Percentiles rank a stretch among this genome's conserved stretches.
phyloP scores from a whole-genome alignment of 163 green algal genomes.

The Coccomyxa subellipsoidea region DNA sequence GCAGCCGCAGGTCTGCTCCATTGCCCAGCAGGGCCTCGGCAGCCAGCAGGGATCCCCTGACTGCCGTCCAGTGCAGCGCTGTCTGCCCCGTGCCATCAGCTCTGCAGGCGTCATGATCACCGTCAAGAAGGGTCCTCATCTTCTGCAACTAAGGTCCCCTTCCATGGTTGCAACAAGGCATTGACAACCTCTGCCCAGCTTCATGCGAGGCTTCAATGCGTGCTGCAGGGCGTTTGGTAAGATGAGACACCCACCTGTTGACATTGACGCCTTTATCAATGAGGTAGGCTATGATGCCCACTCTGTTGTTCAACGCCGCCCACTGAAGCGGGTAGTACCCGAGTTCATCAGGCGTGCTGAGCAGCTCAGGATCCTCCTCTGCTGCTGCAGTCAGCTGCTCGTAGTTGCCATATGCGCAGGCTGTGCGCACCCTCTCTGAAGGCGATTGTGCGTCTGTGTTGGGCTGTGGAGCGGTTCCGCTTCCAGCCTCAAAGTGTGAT shows the following conservation, averaged over 20 bases:
- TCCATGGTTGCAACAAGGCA: no score
- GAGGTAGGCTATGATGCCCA: constrained; percentile 69
- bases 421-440: constrained; percentile 52
- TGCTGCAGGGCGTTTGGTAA: no score
- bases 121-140: no score
- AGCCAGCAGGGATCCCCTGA: constrained; percentile 70
- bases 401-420: constrained; percentile 79
- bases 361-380: constrained; percentile 39
- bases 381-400: constrained; percentile 63
- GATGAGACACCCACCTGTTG: constrained; percentile 33
- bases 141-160: no score
- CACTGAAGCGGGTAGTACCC: constrained; percentile 90
- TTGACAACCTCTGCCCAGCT: no score
- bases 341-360: constrained; percentile 63
- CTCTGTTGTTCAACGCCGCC: constrained; percentile 92
- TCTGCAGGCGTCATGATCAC: not conserved
- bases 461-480: not conserved
- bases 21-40: constrained; percentile 78
- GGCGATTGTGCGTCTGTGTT: constrained; percentile 1
- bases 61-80: constrained; percentile 87
- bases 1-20: constrained; percentile 50
- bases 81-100: constrained; percentile 55
- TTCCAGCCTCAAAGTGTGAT: not conserved
- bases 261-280: constrained; percentile 62
- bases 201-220: no score